A percentile compares a stretch with the other conserved stretches of the same genome.
These are phyloP conservation scores for Syzygium aromaticum DNA, from an alignment of 345 rosid species.

Conservation along the genomic window DNA sequence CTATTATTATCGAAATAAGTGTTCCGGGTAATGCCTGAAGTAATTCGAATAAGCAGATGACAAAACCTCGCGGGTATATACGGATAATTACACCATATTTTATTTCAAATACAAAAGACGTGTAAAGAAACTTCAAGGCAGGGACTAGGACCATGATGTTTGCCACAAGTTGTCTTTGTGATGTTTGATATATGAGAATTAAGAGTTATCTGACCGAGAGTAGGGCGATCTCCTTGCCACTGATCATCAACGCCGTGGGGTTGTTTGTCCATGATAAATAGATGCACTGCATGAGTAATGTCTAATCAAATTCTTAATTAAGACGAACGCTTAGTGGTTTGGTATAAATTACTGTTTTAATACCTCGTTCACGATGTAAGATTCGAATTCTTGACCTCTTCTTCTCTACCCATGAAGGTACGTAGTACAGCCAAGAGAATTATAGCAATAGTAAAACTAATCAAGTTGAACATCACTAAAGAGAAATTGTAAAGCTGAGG, in stretches of 20 bases:
- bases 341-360: neutral
- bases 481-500: neutral
- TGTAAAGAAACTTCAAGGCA: neutral
- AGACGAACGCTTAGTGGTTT: neutral
- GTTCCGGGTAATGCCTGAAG: neutral
- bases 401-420: rapidly evolving
- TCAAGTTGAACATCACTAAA: rapidly evolving
- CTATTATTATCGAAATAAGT: neutral
- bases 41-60: neutral
- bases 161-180: rapidly evolving
- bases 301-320: neutral
- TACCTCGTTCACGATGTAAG: neutral
- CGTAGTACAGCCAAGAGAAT: neutral
- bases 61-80: neutral
- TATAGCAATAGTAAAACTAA: neutral
- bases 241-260: neutral
- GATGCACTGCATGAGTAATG: rapidly evolving
- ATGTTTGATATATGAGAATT: neutral
- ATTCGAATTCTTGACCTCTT: neutral
- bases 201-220: neutral
- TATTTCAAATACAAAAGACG: neutral
- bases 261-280: neutral
- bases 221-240: neutral
- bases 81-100: neutral
- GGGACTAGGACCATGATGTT: neutral